phyloP scores from a whole-genome alignment of 306 rosid genomes.

The Ormosia semicastrata region DNA sequence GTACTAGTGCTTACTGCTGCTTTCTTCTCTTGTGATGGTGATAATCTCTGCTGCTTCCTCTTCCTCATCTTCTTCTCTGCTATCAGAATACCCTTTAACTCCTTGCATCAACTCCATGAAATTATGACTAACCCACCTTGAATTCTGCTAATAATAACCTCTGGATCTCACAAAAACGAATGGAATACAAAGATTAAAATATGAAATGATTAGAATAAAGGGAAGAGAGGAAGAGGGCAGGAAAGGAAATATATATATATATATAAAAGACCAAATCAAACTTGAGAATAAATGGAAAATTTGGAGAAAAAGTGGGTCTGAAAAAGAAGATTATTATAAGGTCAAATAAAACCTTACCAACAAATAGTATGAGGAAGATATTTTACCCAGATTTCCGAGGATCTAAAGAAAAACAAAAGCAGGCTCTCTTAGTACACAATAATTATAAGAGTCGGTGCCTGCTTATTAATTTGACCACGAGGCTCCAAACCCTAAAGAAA shows the following conservation, averaged over 20 bases:
- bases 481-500: constrained; percentile 56
- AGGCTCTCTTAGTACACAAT: not conserved
- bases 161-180: constrained; percentile 32
- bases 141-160: constrained; percentile 24
- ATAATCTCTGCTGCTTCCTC: constrained; percentile 32
- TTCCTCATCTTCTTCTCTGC: constrained; percentile 46
- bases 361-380: constrained; percentile 15
- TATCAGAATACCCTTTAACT: constrained; percentile 47
- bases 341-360: constrained; percentile 24
- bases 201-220: not conserved
- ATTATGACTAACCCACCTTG: constrained; percentile 16
- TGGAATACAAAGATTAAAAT: not conserved
- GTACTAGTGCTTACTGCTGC: constrained; percentile 29
- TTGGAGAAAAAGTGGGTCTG: not conserved
- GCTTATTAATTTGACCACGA: constrained; percentile 48
- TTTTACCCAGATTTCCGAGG: constrained; percentile 38
- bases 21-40: constrained; percentile 16
- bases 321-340: constrained; percentile 12
- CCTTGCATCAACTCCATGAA: constrained; percentile 50
- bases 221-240: not conserved
- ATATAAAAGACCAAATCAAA: not conserved
- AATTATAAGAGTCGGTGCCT: constrained; percentile 48
- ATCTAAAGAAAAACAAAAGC: constrained; percentile 17
- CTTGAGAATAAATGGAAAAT: constrained; percentile 11
- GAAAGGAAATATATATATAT: not conserved